Percentiles rank a stretch among this genome's conserved stretches.
phyloP scores from a whole-genome alignment of 108 stramenopile species.

The Cylindrotheca fusiformis region DNA sequence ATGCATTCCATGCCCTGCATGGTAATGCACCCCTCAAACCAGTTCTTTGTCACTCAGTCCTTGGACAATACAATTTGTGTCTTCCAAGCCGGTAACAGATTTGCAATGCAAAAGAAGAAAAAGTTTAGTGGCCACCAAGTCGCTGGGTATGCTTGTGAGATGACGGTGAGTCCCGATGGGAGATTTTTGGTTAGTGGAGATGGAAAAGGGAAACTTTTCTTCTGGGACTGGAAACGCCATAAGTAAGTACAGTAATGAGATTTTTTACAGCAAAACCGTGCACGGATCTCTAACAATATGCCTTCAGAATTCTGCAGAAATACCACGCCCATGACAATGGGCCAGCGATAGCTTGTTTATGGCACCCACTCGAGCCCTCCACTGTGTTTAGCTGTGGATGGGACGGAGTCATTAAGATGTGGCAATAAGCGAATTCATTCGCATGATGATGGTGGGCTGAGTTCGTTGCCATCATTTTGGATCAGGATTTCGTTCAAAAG shows the following conservation, averaged over 20 bases:
- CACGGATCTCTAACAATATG: slow-evolving; percentile 1
- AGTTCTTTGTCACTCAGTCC: slow-evolving; percentile 85
- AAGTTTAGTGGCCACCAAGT: slow-evolving; percentile 94
- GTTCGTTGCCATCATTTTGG: too few species aligned
- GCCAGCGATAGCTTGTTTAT: slow-evolving; percentile 89
- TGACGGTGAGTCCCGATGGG: slow-evolving; percentile 92
- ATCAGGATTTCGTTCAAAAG: too few species aligned
- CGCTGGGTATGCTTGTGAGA: slow-evolving; percentile 95
- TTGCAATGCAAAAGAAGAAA: slow-evolving; percentile 89
- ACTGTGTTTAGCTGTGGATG: slow-evolving; percentile 95
- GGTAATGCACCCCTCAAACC: slow-evolving; percentile 81
- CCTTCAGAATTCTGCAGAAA: slow-evolving; percentile 77
- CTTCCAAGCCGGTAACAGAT: slow-evolving; percentile 84
- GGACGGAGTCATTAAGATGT: slow-evolving; percentile 99
- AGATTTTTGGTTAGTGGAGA: slow-evolving; percentile 94
- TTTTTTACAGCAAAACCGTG: too few species aligned
- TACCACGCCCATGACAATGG: slow-evolving; percentile 93
- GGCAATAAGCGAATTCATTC: slow-evolving; percentile 76
- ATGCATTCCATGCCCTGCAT: slow-evolving; percentile 98
- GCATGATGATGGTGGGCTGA: too few species aligned
- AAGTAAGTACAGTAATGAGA: too few species aligned
- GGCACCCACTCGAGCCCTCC: slow-evolving; percentile 96
- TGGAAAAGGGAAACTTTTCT: slow-evolving; percentile 89
- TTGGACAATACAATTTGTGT: slow-evolving; percentile 95
- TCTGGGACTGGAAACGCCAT: slow-evolving; percentile 96